phyloP scores from a whole-genome alignment of 495 filamentous ascomycete species.

The Podospora fimiseda region DNA sequence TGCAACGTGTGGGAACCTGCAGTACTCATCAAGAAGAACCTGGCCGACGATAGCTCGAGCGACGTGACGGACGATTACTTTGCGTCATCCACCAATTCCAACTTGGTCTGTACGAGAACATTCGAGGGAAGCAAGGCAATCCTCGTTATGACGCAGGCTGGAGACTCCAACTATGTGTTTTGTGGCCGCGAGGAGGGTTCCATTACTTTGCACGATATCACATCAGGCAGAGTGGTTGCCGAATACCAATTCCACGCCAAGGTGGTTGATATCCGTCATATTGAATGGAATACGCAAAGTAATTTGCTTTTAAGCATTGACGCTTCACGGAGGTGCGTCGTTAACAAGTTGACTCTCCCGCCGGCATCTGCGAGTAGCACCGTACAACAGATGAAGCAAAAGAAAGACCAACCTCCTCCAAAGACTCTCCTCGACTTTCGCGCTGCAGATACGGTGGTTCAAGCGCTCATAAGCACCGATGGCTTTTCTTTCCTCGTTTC shows the following conservation, averaged over 20 bases:
- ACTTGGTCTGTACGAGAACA: conserved; percentile 10
- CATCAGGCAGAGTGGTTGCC: conserved; percentile 7
- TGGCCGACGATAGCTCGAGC: conserved; percentile 17
- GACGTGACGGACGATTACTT: conserved; percentile 16
- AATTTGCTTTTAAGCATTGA: conserved; percentile 20
- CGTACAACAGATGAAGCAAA: conserved; percentile 7
- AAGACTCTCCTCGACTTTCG: conserved; percentile 13
- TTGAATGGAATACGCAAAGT: conserved; percentile 17
- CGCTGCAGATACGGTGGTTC: conserved; percentile 11
- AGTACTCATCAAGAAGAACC: conserved; percentile 16
- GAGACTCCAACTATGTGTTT: conserved; percentile 12
- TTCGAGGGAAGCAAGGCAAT: conserved; percentile 17
- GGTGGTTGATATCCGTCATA: conserved; percentile 16
- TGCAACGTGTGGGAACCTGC: conserved; percentile 23
- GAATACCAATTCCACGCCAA: conserved; percentile 12
- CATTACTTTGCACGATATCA: conserved; percentile 17
- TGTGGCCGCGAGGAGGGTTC: conserved; percentile 21
- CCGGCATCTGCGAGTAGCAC: background rate
- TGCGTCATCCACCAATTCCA: background rate
- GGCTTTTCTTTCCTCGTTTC: conserved; percentile 7
- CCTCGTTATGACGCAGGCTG: conserved; percentile 11
- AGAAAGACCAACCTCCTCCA: background rate
- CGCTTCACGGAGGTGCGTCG: conserved; percentile 16
- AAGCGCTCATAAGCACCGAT: conserved; percentile 12
- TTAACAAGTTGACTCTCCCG: conserved; percentile 9